Evolutionary conservation across 1,139 yeast species (phyloP), one percentile per base, ranked within the genome.

Genomic region (Magnusiomyces sp.): DNA sequence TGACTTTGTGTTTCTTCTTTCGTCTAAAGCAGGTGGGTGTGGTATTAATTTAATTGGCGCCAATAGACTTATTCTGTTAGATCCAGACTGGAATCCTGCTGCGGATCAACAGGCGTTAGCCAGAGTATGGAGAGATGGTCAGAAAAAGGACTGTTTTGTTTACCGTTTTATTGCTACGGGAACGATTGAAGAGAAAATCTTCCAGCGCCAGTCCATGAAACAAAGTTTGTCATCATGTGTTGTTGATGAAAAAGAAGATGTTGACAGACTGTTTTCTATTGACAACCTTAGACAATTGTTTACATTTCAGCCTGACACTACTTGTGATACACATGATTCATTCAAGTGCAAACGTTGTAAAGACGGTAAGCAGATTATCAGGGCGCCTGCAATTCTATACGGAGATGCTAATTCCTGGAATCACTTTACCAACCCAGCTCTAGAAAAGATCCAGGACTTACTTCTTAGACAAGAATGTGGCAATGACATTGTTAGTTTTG

Each of bases 31-130:
- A 0, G 99, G 99, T 58, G 99, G 99, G 0, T 92, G 98, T 72
- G 99, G 99, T 67, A 88, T 92, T 62, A 92, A 92, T 63, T 75
- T 92, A 58, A 92, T 92, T 60, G 98, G 98, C 9, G 99, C 98
- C 9, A 92, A 94, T 60, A 74, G 98, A 55, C 72, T 92, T 54
- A 79, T 92, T 31, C 72, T 92, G 50, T 74, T 92, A 61, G 99
- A 92, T 64, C 98, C 98, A 0, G 98, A 94, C 66, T 92, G 98
- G 98, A 92, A 92, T 61, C 98, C 98, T 0, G 98, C 98, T 0
- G 85, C 97, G 2, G 98, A 92, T 64, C 98, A 92, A 65, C 98
- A 92, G 68, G 98, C 98, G 0, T 73, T 92, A 54, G 98, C 98
- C 0, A 78, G 98, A 66, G 96, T 92, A 2, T 92, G 98, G 98